Base-by-base conservation (phyloP, 2,329 filamentous ascomycete genomes). In the Phoma herbarum region DNA sequence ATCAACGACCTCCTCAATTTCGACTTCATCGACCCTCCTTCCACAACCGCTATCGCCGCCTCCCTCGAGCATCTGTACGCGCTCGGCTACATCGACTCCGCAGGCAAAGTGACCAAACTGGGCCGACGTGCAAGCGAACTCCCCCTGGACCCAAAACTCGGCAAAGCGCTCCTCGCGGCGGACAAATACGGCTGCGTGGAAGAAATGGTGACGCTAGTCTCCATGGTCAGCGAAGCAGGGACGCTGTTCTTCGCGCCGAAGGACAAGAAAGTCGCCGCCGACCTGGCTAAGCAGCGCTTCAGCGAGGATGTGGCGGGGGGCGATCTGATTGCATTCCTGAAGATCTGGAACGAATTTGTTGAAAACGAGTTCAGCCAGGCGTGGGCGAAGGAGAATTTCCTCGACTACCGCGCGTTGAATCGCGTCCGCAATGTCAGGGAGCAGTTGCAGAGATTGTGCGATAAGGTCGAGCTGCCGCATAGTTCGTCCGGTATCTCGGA, bases 121-220 rank as follows among this genome's bases (percentile, higher is more conserved):
- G 95, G 95, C 1, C 87, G 95, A 0, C 91, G 96, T 74, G 97
- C 98, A 91, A 91, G 92, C 16, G 94, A 98, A 77, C 95, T 98
- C 69, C 94, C 94, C 0, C 92, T 92, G 0, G 92, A 97, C 57
- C 93, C 93, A 0, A 95, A 95, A 89, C 85, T 97, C 4, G 90
- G 93, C 53, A 96, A 95, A 76, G 88, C 92, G 0, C 90, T 99
- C 18, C 85, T 99, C 3, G 92, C 92, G 0, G 92, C 94, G 0
- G 91, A 95, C 76, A 90, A 92, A 68, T 90, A 94, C 66, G 91
- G 91, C n/a, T 97, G 94, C 68, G 92, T 97, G 0, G 92, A 96
- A 59, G 95, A 99, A 78, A 88, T 98, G 0, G 82, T 99, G 16
- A 93, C 91, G 0, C 92, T 98, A 47, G 92, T 98, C n/a, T 88